phyloP scores from a whole-genome alignment of 495 filamentous ascomycete species.

The Xylaria nigripes region DNA sequence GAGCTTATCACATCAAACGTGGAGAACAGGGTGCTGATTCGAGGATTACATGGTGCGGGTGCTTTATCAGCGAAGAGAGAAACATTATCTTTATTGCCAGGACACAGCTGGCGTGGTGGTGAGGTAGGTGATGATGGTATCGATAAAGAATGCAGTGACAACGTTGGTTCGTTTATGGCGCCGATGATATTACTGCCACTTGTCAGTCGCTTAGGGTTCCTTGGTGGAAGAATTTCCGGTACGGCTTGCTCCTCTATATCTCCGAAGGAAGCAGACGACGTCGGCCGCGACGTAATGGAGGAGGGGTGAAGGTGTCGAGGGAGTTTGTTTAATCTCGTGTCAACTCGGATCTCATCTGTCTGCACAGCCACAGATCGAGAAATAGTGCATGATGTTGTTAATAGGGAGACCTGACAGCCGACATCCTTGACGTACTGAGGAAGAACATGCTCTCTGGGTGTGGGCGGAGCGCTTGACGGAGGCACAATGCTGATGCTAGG shows the following conservation, averaged over 20 bases:
- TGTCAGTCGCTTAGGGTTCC: slow-evolving; percentile 44
- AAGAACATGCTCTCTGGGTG: slow-evolving; percentile 44
- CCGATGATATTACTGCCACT: slow-evolving; percentile 26
- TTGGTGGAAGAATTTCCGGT: slow-evolving; percentile 42
- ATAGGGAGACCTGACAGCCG: slow-evolving; percentile 46
- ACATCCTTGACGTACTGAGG: slow-evolving; percentile 49
- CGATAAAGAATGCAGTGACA: no score
- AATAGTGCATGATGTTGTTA: slow-evolving; percentile 33
- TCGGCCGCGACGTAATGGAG: slow-evolving; percentile 50
- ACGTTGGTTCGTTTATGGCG: slow-evolving; percentile 36
- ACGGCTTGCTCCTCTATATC: slow-evolving; percentile 30
- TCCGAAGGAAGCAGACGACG: slow-evolving; percentile 33
- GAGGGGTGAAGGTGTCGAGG: slow-evolving; percentile 73
- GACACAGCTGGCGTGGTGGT: slow-evolving; percentile 58
- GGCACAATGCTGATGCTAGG: slow-evolving; percentile 57
- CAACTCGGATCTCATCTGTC: slow-evolving; percentile 80
- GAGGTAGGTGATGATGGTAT: slow-evolving; percentile 25
- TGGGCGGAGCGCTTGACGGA: slow-evolving; percentile 44
- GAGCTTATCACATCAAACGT: slow-evolving; percentile 59
- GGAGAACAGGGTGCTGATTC: slow-evolving; percentile 78
- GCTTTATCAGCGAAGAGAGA: slow-evolving; percentile 56
- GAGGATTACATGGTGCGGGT: slow-evolving; percentile 57
- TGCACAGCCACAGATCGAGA: slow-evolving; percentile 64
- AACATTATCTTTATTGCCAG: slow-evolving; percentile 77
- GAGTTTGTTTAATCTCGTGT: slow-evolving; percentile 62